Conservation (phyloP, 1,284 basidiomycete species). For the Tetrapyrgos nigripes region DNA sequence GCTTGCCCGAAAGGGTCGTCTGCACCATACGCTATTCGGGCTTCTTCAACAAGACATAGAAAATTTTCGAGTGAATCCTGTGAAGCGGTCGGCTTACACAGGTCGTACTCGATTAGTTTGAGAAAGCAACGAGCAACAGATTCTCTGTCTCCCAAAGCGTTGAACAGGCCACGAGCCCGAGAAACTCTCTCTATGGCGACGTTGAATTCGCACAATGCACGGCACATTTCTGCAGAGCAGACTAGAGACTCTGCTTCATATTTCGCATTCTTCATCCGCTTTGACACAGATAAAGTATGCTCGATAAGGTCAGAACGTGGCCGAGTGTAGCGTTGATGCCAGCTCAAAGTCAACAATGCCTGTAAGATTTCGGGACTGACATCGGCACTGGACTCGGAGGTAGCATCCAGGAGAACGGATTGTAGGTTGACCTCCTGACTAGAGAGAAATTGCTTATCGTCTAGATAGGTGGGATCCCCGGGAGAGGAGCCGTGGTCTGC, state of each 20-base stretch:
- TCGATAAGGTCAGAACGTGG: background rate
- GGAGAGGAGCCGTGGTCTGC: background rate
- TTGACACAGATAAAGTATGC: background rate
- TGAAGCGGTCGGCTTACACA: background rate
- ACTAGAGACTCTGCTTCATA: background rate
- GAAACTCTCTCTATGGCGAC: background rate
- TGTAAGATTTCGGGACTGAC: background rate
- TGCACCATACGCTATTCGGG: background rate
- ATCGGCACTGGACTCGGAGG: background rate
- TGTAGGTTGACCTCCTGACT: background rate
- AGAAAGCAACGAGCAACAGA: background rate
- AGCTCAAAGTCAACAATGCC: background rate
- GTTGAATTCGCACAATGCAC: background rate
- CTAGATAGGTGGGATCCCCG: background rate
- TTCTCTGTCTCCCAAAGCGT: background rate
- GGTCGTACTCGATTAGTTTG: background rate
- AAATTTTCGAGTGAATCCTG: background rate
- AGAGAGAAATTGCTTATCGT: background rate
- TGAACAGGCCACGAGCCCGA: background rate
- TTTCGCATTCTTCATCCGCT: background rate
- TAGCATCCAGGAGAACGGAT: background rate
- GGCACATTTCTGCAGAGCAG: background rate
- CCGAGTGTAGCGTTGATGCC: slow-evolving; percentile 3
- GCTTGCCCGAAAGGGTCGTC: background rate
- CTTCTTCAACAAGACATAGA: background rate